phyloP scores from a whole-genome alignment of 768 basidiomycete genomes.

The Phaeotremella skinneri region DNA sequence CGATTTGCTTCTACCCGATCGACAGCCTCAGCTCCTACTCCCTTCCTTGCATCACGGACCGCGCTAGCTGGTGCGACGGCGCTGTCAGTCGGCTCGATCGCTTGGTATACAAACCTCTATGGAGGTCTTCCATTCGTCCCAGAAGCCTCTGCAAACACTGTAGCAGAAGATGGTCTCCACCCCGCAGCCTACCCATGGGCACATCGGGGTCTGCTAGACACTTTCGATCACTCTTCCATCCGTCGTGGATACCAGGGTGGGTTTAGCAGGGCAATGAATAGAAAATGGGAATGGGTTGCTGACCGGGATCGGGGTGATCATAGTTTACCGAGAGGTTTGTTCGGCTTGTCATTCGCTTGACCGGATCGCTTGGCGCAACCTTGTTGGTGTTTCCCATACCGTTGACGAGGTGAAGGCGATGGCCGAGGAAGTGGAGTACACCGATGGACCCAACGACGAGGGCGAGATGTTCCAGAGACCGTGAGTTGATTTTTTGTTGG shows the following conservation, averaged over 20 bases:
- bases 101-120: constrained; percentile 95
- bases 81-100: constrained; percentile 79
- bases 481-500: constrained; percentile 26
- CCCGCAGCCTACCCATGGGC: constrained; percentile 83
- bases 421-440: constrained; percentile 97
- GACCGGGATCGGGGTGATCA: not conserved
- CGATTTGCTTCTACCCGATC: constrained; percentile 32
- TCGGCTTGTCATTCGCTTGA: constrained; percentile 98
- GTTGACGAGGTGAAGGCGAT: constrained; percentile 81
- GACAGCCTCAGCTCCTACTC: constrained; percentile 17
- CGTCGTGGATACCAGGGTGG: constrained; percentile 57
- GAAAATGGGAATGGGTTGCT: not conserved
- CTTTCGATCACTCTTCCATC: constrained; percentile 86
- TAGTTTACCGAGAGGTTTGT: constrained; percentile 97
- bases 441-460: constrained; percentile 87
- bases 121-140: constrained; percentile 84
- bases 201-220: constrained; percentile 80
- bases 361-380: constrained; percentile 98
- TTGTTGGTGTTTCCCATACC: constrained; percentile 96
- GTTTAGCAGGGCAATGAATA: constrained; percentile 36
- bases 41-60: constrained; percentile 39
- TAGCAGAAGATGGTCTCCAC: constrained; percentile 92
- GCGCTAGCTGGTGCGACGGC: constrained; percentile 66
- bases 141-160: constrained; percentile 87
- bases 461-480: constrained; percentile 99